Base-by-base conservation (phyloP, 2,329 filamentous ascomycete species). In the Myriosclerotinia curreyana region DNA sequence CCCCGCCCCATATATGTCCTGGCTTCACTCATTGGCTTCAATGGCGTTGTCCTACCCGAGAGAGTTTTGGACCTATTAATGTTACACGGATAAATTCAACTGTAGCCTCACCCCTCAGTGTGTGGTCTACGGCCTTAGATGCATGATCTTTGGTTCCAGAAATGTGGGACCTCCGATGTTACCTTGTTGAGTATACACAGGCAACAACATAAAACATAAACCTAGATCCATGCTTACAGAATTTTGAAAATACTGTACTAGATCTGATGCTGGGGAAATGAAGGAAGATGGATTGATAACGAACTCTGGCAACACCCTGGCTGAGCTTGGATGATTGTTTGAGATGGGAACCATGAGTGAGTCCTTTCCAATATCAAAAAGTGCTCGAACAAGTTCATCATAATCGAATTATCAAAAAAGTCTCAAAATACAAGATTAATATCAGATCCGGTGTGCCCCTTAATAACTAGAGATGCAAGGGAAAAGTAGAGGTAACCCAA, bases 221-320 rank as follows among this genome's bases (percentile, higher is more conserved):
- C 55, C 55, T 48, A 46, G 28, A 58, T 58, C 55, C 55, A 48
- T 58, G 55, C 17, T 58, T 36, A 36, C 36, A 28, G 42, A 58
- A 58, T 36, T 48, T 36, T 36, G 31, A 58, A 42, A 48, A 25
- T 44, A 48, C 42, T 58, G n/a, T 58, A 12, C 9, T 58, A 28
- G 46, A 34, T 28, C 49, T 54, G 31, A 48, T 22, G 15, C 22
- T 62, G 60, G 51, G 60, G 60, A 56, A 49, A 48, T 44, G 55
- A 58, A 58, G 40, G 25, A 55, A 55, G 20, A 56, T 40, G 51
- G 40, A 48, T 38, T 56, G 51, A 56, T 62, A 62, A 62, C 50
- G 50, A 62, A n/a, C 40, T 36, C 34, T 46, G 31, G n/a, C n/a
- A 25, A 38, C 25, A 58, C 42, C 44, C n/a, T 46, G 42, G 40